Conservation (phyloP, 2,329 filamentous ascomycete species). For the Graphilbum fragrans region DNA sequence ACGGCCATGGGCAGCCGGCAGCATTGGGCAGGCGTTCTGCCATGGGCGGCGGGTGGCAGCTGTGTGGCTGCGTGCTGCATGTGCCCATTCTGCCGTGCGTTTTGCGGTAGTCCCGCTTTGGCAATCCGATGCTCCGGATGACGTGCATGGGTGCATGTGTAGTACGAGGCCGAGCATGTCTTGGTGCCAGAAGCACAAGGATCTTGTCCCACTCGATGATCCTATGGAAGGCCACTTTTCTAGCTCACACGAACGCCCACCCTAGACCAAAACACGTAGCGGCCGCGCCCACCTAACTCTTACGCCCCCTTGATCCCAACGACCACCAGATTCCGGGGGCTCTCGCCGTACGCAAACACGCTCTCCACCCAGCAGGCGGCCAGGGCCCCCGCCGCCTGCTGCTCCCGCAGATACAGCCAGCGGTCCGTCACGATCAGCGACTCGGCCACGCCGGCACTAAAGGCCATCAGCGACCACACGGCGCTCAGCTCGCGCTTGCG, state of each 20-base stretch:
- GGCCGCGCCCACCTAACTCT: too few species aligned
- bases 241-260: background rate
- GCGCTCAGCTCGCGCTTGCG: constrained; percentile 73
- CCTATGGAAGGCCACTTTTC: too few species aligned
- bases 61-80: too few species aligned
- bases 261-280: background rate
- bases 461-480: constrained; percentile 93
- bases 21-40: too few species aligned
- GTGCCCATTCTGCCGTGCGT: too few species aligned
- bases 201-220: too few species aligned
- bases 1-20: too few species aligned
- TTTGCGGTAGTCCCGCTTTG: too few species aligned
- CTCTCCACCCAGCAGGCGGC: constrained; percentile 79
- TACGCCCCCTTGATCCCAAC: constrained; percentile 80
- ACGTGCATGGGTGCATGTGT: too few species aligned
- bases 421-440: constrained; percentile 82
- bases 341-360: constrained; percentile 79
- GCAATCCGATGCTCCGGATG: too few species aligned
- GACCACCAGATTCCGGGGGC: constrained; percentile 84
- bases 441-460: constrained; percentile 81
- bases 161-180: background rate
- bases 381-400: constrained; percentile 44
- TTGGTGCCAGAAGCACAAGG: too few species aligned
- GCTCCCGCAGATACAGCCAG: constrained; percentile 77
- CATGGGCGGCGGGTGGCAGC: too few species aligned